Conservation (phyloP, 2,329 filamentous ascomycete species). For the Scopulariopsis brevicaulis region DNA sequence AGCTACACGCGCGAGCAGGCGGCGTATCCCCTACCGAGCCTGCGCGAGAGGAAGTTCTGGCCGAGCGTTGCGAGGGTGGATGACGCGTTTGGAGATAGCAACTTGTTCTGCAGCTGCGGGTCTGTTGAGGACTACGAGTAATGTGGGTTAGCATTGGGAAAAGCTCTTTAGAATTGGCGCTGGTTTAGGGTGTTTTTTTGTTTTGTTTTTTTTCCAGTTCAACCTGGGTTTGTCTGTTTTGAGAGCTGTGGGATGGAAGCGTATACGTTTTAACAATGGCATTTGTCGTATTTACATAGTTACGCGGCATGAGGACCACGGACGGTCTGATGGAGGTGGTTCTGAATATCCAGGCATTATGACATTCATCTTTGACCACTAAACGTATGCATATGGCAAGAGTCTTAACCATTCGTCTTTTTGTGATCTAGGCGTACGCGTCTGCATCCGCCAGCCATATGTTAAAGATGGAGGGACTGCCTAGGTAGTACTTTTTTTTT, state of each 20-base stretch:
- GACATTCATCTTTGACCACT: too few species aligned
- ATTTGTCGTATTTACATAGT: too few species aligned
- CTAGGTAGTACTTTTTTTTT: background rate
- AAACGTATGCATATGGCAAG: too few species aligned
- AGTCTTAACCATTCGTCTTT: too few species aligned
- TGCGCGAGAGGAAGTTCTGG: conserved; percentile 97
- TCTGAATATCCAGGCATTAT: too few species aligned
- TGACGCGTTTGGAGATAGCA: conserved; percentile 31
- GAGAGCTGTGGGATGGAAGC: background rate
- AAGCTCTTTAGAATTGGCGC: background rate
- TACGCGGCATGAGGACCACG: too few species aligned
- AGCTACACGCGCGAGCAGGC: conserved; percentile 71
- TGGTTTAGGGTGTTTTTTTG: background rate
- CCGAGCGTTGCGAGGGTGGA: conserved; percentile 77
- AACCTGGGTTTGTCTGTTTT: background rate
- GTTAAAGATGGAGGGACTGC: background rate
- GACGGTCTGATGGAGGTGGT: too few species aligned
- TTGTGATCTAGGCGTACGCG: too few species aligned
- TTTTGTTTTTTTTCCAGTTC: background rate
- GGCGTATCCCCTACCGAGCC: conserved; percentile 71
- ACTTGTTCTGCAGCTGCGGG: background rate
- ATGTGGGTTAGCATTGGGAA: background rate
- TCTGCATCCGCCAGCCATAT: too few species aligned
- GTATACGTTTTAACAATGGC: background rate
- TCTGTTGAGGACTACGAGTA: background rate